A percentile compares a stretch with the other conserved stretches of the same genome.
These are phyloP conservation scores for Ogataea parapolymorpha DNA, from an alignment of 805 yeast species.

Conservation along the genomic window DNA sequence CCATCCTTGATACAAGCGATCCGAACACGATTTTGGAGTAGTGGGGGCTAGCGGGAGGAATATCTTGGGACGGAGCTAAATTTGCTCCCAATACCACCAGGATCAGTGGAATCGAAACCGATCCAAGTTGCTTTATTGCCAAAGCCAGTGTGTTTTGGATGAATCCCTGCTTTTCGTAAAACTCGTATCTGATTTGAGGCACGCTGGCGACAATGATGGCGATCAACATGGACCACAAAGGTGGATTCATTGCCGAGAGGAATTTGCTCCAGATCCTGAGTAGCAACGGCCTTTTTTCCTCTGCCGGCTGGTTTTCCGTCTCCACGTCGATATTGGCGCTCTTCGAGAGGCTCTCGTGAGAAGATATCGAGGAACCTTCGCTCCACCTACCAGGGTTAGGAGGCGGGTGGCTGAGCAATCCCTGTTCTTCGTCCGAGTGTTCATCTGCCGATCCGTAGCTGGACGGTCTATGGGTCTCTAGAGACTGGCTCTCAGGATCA, in stretches of 20 bases:
- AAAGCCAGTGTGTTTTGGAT: slow-evolving; percentile 61
- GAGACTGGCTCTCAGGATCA: slow-evolving; percentile 16
- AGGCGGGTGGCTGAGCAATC: slow-evolving; percentile 2
- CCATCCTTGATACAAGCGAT: slow-evolving; percentile 73
- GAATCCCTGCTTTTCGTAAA: slow-evolving; percentile 59
- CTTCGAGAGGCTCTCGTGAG: slow-evolving; percentile 15
- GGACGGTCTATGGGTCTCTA: slow-evolving; percentile 11
- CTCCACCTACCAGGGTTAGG: slow-evolving; percentile 20
- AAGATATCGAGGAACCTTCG: slow-evolving; percentile 27
- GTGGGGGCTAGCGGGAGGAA: slow-evolving; percentile 62
- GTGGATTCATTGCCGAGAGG: slow-evolving; percentile 63
- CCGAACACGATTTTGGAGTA: slow-evolving; percentile 64
- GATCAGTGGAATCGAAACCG: slow-evolving; percentile 74
- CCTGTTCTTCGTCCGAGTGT: slow-evolving; percentile 3
- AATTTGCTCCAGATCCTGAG: slow-evolving; percentile 13
- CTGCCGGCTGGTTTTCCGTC: slow-evolving; percentile 6
- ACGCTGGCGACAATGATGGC: slow-evolving; percentile 69
- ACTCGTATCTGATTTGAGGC: slow-evolving; percentile 51
- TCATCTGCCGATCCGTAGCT: slow-evolving; percentile 19
- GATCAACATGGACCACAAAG: slow-evolving; percentile 70
- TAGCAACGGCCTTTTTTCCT: not conserved
- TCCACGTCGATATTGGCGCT: slow-evolving; percentile 9
- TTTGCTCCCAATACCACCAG: slow-evolving; percentile 78
- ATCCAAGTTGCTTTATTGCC: slow-evolving; percentile 63
- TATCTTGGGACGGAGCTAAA: slow-evolving; percentile 62